These are phyloP conservation scores for Buddleja alternifolia DNA, from an alignment of 257 asterid genomes.

Conservation along the genomic window DNA sequence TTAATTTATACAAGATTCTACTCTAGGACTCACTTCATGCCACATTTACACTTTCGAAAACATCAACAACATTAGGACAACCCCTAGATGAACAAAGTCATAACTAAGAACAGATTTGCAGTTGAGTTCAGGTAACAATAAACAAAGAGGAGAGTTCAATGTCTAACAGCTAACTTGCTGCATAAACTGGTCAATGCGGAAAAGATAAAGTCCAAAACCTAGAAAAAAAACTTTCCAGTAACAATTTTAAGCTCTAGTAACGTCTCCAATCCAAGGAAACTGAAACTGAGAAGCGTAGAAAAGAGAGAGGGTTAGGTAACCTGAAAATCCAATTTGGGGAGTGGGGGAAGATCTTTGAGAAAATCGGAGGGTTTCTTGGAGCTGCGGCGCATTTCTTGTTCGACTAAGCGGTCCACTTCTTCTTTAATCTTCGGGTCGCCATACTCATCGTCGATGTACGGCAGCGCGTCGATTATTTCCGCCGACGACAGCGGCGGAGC, in stretches of 20 bases:
- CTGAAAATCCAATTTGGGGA: slow-evolving; percentile 65
- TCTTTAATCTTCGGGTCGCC: slow-evolving; percentile 72
- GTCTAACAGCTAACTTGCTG: background rate
- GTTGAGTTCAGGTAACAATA: background rate
- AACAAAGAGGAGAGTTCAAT: background rate
- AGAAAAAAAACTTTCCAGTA: background rate
- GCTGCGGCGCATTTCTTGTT: slow-evolving; percentile 93
- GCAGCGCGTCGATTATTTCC: slow-evolving; percentile 83
- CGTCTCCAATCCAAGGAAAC: too few relatives aligned
- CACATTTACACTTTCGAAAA: background rate
- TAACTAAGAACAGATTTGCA: background rate
- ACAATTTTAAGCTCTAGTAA: background rate
- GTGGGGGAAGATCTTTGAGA: slow-evolving; percentile 88
- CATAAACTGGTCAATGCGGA: background rate
- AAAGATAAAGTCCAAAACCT: slow-evolving; percentile 24
- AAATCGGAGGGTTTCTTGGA: slow-evolving; percentile 90
- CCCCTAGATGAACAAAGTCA: background rate
- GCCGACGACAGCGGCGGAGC: slow-evolving; percentile 69
- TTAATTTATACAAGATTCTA: background rate
- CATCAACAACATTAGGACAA: slow-evolving; percentile 1
- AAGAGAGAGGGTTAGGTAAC: slow-evolving; percentile 33
- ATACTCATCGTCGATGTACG: slow-evolving; percentile 95
- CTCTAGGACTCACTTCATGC: background rate
- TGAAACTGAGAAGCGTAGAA: too few relatives aligned
- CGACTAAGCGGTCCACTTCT: slow-evolving; percentile 91